Evolutionary conservation across 2,329 filamentous ascomycete species (phyloP).

Genomic region (Septoria linicola): DNA sequence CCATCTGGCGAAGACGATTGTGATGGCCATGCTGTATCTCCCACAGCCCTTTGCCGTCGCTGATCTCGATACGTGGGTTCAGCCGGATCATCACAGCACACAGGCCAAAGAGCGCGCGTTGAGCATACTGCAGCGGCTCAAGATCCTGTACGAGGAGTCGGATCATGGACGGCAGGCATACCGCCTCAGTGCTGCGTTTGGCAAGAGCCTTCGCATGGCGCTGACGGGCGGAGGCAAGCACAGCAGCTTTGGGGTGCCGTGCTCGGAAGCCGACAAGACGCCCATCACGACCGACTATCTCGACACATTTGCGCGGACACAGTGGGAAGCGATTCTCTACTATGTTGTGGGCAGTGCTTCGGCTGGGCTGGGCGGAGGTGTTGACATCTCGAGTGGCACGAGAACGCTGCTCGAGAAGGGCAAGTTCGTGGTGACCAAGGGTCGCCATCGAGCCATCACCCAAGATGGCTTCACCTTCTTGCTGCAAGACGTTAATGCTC

Average conservation of each 20-base stretch:
- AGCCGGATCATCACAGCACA: slow-evolving; percentile 51
- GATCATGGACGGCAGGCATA: slow-evolving; percentile 67
- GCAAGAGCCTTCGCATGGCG: slow-evolving; percentile 76
- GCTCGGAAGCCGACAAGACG: slow-evolving; percentile 60
- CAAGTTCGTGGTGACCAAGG: slow-evolving; percentile 65
- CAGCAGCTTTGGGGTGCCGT: slow-evolving; percentile 87
- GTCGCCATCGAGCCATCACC: slow-evolving; percentile 65
- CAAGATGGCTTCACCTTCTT: slow-evolving; percentile 92
- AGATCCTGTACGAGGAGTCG: slow-evolving; percentile 71
- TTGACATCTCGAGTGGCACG: slow-evolving; percentile 65
- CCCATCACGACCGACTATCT: slow-evolving; percentile 70
- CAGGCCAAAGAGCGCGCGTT: slow-evolving; percentile 77
- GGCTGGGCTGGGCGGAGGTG: slow-evolving; percentile 49
- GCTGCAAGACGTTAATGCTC: slow-evolving; percentile 90
- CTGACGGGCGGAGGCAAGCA: slow-evolving; percentile 77
- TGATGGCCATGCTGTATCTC: slow-evolving; percentile 93
- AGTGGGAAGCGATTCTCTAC: slow-evolving; percentile 95
- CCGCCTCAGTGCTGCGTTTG: slow-evolving; percentile 77
- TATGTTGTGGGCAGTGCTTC: slow-evolving; percentile 81
- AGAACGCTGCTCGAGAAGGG: slow-evolving; percentile 80
- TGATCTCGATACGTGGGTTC: slow-evolving; percentile 84
- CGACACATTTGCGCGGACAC: slow-evolving; percentile 79
- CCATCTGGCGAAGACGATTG: slow-evolving; percentile 88
- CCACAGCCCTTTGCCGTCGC: slow-evolving; percentile 73
- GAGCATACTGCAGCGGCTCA: slow-evolving; percentile 76